A percentile compares a stretch with the other conserved stretches of the same genome.
These are phyloP conservation scores for Maudiozyma barnettii DNA, from an alignment of 805 yeast species.

Conservation along the genomic window DNA sequence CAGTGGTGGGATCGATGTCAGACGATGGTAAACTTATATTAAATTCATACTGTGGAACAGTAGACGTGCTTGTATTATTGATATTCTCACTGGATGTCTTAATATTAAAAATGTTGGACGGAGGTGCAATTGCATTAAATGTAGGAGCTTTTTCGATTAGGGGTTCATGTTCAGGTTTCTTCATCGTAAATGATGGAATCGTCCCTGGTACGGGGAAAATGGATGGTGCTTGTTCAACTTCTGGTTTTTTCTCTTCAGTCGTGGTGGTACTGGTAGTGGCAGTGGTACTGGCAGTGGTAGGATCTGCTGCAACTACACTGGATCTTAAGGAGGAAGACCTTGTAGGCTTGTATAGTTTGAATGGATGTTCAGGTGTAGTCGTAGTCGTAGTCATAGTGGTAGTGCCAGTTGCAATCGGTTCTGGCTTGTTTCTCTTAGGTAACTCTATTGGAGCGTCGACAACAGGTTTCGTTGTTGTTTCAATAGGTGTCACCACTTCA, in stretches of 20 bases:
- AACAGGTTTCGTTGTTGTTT: background rate
- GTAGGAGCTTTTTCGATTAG: no score
- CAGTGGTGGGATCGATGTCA: conserved; percentile 5
- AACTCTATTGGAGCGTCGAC: background rate
- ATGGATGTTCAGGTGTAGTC: background rate
- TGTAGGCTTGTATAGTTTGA: conserved; percentile 29
- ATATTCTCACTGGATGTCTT: no score
- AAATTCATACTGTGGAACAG: no score
- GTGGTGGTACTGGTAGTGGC: no score
- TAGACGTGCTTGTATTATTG: no score
- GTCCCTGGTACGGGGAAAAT: no score
- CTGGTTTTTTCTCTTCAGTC: no score
- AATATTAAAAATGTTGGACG: no score
- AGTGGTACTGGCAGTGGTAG: no score
- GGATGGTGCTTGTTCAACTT: no score
- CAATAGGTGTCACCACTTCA: background rate
- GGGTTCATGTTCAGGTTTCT: background rate
- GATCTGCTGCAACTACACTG: conserved; percentile 17
- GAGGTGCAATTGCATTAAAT: no score
- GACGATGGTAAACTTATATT: conserved; percentile 5
- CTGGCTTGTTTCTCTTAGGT: background rate
- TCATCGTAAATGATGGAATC: background rate
- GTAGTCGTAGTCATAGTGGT: no score
- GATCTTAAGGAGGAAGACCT: conserved; percentile 32
- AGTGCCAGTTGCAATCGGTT: background rate